Evolutionary conservation across 495 filamentous ascomycete genomes (phyloP), one percentile per base, ranked within the genome.

Genomic region (Chaetomium fimeti): DNA sequence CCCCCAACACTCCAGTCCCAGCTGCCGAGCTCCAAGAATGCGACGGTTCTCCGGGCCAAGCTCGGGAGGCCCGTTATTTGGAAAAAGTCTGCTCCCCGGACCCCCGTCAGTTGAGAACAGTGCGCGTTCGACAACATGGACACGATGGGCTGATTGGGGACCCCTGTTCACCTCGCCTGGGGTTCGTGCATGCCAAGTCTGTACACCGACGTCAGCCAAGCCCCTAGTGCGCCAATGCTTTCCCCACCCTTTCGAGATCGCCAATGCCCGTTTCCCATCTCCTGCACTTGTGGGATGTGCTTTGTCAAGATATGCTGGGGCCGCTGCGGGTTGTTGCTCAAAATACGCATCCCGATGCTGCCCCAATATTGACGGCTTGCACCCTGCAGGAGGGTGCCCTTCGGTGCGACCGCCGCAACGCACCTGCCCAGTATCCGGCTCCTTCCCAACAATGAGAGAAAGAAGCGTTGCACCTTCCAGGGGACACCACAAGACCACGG

Each of bases 251-350:
- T 45, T 45, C 22, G 5, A 62, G 60, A 62, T 62, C 61, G 32
- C 61, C 61, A 62, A 62, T 62, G 51, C 38, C 25, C 40, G 61
- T 62, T 62, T 56, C 61, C 61, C 61, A 63, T 63, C 25, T 29
- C n/a, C 52, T 57, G 61, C 61, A 24, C 42, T 49, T 49, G 57
- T 36, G 13, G 42, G 28, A 63, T 57, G 27, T 49, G 52, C 18
- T 63, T 63, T 63, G 61, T 57, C 52, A 40, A 57, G 3, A 18
- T 38, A 22, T 55, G 51, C 16, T 55, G 60, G n/a, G 32, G 29
- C 59, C 47, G 59, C 47, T 18, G 38, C 51, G 18, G 49, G 49
- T 18, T 25, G 48, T 22, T 47, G 60, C 51, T 24, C 51, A 36
- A 47, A 48, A 55, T 29, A 55, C 25, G 38, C 60, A 55, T 55